Base-by-base conservation (phyloP, 2,329 filamentous ascomycete species). In the Alternaria angustiovoidea region DNA sequence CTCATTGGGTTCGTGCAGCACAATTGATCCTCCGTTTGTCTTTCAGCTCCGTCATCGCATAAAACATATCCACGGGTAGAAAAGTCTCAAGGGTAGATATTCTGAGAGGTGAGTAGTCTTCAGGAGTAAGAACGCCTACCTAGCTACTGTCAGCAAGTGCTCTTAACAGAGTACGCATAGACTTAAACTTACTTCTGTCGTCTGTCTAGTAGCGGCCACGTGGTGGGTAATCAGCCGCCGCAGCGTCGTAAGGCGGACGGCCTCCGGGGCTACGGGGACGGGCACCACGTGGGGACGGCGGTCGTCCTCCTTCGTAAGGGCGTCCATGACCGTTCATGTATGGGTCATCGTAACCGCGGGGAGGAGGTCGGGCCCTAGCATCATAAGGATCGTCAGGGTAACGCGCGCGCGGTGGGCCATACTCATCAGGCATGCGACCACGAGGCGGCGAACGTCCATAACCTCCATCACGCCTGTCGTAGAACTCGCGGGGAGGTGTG, bases 321-420 rank as follows among this genome's bases (percentile, higher is more conserved):
- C 85, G 81, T 57, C 86, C 84, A 64, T 85, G 83, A 59, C 86
- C 84, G 74, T 88, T 85, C 73, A 84, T 72, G 76, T 89, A 89
- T 4, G 86, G 86, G 68, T 89, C 87, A 62, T 81, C 76, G 67
- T 88, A 86, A 73, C 78, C 78, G 68, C 84, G 82, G 69, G 85
- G 85, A 62, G 84, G 84, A 53, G 85, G 84, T 44, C 84, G 83
- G 54, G 82, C 82, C 59, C 81, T 81, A 61, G 79, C 71, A 64
- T 82, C 84, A 80, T 94, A 95, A 30, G 90, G 89, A 71, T 95
- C 92, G 59, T 93, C 91, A 73, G 91, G 91, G 59, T 90, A 82
- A 66, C 82, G 82, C 83, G 79, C 72, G 64, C 90, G 84, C 58
- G 86, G 87, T 65, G 88, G 88, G 55, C 88, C 88, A 72, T 84